Evolutionary conservation across 2,329 filamentous ascomycete genomes (phyloP), one percentile per base, ranked within the genome.

Genomic region (Bisporella sp.): DNA sequence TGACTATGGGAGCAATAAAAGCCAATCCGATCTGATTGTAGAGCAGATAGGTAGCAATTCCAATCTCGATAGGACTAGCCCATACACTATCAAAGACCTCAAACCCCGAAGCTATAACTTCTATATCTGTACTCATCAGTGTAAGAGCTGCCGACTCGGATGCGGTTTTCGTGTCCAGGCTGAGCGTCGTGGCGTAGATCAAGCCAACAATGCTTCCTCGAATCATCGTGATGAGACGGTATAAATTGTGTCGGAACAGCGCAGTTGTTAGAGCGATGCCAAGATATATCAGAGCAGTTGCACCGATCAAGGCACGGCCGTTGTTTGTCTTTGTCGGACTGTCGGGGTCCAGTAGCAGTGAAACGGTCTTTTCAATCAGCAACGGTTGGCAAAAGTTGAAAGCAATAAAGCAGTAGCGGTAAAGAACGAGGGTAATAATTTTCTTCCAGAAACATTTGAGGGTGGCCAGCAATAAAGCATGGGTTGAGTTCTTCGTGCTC

Each of bases 151-250:
- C 66, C 1, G 66, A 63, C 21, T 71, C 68, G n/a, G 69, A 65
- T 29, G 66, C 58, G 1, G 60, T 54, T 0, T 59, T 54, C 0
- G 61, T 57, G 7, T 62, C 61, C n/a, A 72, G 53, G 1, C 59
- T 56, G 1, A 73, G 52, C 0, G 72, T 74, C 56, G 74, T 74
- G 28, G 70, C 68, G 56, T 75, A 81, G 2, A 82, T 71, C 56
- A 78, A 63, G 5, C 28, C 28, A 31, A 32, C 43, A 1, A 45
- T 7, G 5, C 28, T 31, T 6, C 43, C 29, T 7, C 43, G 43
- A 21, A 45, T 13, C 43, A 32, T 45, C 9, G 43, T 45, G 5
- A 45, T 31, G 5, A 30, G 8, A 13, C 43, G 28, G 5, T 31
- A 31, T 29, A n/a, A 30, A 13, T 45, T 39, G 13, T 39, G 35